Percentiles rank a stretch among this genome's conserved stretches.
These are phyloP conservation scores for Chaetomidium leptoderma DNA, from an alignment of 495 filamentous ascomycete genomes.

Conservation along the genomic window DNA sequence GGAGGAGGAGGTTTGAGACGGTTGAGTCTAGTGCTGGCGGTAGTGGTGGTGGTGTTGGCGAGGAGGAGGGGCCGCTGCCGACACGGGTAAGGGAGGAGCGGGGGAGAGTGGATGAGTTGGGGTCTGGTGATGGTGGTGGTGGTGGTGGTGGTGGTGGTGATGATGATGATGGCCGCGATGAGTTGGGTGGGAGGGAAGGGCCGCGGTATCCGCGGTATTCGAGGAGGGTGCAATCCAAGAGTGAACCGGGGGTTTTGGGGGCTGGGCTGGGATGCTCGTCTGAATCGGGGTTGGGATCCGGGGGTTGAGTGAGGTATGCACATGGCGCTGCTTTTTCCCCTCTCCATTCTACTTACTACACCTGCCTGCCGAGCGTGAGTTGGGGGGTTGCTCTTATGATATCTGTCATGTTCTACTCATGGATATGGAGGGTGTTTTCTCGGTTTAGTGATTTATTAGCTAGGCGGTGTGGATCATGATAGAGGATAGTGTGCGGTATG, in stretches of 20 bases:
- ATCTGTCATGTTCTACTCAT: too few relatives aligned
- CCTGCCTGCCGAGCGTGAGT: too few relatives aligned
- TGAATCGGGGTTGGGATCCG: too few relatives aligned
- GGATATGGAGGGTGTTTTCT: too few relatives aligned
- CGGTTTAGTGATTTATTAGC: too few relatives aligned
- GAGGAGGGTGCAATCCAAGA: conserved; percentile 33
- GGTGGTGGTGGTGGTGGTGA: background rate
- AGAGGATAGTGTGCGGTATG: too few relatives aligned
- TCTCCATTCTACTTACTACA: too few relatives aligned
- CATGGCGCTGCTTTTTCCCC: too few relatives aligned
- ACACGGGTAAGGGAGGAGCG: background rate
- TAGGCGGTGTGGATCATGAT: too few relatives aligned
- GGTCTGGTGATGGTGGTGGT: background rate
- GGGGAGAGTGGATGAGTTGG: background rate
- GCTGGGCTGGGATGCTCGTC: background rate
- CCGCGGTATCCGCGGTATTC: conserved; percentile 30
- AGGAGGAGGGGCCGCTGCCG: background rate
- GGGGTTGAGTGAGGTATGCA: too few relatives aligned
- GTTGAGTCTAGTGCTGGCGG: background rate
- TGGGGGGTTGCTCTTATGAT: too few relatives aligned
- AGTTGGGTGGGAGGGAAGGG: background rate
- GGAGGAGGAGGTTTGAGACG: background rate
- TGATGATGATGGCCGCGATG: background rate
- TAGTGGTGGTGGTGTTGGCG: too few relatives aligned
- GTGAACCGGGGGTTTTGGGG: conserved; percentile 25